phyloP scores from a whole-genome alignment of 1,284 basidiomycete species.

The Malassezia yamatoensis region DNA sequence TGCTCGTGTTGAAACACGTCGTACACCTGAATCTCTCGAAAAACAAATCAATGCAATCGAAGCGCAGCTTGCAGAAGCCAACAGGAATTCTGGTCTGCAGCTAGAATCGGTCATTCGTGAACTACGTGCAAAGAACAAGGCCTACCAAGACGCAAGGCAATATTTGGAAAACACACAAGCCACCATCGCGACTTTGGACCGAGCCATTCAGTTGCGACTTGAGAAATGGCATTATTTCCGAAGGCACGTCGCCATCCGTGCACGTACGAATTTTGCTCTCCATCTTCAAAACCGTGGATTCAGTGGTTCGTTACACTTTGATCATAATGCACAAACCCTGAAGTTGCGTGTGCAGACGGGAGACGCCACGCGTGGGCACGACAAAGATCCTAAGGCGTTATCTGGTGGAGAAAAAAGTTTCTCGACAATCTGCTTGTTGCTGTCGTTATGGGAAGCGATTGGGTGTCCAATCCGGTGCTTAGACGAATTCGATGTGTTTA shows the following conservation, averaged over 20 bases:
- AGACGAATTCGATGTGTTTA: constrained; percentile 74
- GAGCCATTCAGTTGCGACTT: constrained; percentile 60
- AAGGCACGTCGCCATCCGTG: constrained; percentile 69
- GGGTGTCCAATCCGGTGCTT: constrained; percentile 87
- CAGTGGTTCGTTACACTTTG: constrained; percentile 55
- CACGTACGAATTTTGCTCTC: constrained; percentile 68
- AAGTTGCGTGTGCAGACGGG: constrained; percentile 68
- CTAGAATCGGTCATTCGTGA: constrained; percentile 14
- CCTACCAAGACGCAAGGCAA: constrained; percentile 59
- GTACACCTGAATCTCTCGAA: constrained; percentile 56
- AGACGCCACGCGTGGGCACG: constrained; percentile 59
- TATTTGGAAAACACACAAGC: constrained; percentile 60
- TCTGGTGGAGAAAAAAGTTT: constrained; percentile 91
- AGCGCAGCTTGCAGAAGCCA: constrained; percentile 7
- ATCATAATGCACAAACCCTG: constrained; percentile 63
- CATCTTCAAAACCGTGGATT: constrained; percentile 70
- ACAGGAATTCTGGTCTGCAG: background rate
- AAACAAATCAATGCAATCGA: constrained; percentile 15
- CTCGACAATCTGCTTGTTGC: constrained; percentile 81
- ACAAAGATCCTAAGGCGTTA: constrained; percentile 52
- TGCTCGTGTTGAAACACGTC: constrained; percentile 55
- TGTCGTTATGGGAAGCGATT: constrained; percentile 90
- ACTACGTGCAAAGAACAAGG: constrained; percentile 54
- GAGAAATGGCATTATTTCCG: constrained; percentile 77
- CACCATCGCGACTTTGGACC: constrained; percentile 28